These are phyloP conservation scores for Ustilago nuda DNA, from an alignment of 1,284 basidiomycete species.

Conservation along the genomic window DNA sequence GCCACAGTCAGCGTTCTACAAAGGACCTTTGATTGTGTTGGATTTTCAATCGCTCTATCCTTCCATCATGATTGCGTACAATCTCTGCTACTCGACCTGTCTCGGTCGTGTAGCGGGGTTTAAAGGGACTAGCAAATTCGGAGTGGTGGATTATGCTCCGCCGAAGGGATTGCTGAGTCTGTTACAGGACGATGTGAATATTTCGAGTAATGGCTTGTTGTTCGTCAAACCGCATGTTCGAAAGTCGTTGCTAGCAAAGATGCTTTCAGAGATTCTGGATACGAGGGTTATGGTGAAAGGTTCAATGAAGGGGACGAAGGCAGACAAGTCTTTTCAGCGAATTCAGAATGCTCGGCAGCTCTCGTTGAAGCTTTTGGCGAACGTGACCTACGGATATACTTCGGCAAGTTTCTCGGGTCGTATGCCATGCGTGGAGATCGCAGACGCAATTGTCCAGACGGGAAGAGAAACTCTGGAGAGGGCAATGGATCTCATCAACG, in stretches of 20 bases:
- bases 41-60: constrained; percentile 98
- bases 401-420: constrained; percentile 91
- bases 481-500: constrained; percentile 86
- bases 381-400: constrained; percentile 84
- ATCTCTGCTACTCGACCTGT: constrained; percentile 79
- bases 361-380: constrained; percentile 66
- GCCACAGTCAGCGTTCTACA: constrained; percentile 91
- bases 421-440: constrained; percentile 98
- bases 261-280: constrained; percentile 91
- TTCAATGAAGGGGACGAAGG: constrained; percentile 84
- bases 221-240: constrained; percentile 89
- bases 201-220: constrained; percentile 85
- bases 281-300: constrained; percentile 98
- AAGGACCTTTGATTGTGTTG: constrained; percentile 87
- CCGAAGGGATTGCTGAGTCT: constrained; percentile 74
- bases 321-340: constrained; percentile 74
- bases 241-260: constrained; percentile 85
- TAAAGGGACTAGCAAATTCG: constrained; percentile 88
- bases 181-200: constrained; percentile 32
- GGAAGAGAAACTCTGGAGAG: constrained; percentile 95
- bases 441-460: constrained; percentile 95
- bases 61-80: constrained; percentile 97
- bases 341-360: constrained; percentile 65
- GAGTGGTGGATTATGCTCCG: constrained; percentile 78
- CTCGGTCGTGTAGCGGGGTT: constrained; percentile 87